phyloP scores from a whole-genome alignment of 495 filamentous ascomycete genomes.

The Acidiella bohemica region DNA sequence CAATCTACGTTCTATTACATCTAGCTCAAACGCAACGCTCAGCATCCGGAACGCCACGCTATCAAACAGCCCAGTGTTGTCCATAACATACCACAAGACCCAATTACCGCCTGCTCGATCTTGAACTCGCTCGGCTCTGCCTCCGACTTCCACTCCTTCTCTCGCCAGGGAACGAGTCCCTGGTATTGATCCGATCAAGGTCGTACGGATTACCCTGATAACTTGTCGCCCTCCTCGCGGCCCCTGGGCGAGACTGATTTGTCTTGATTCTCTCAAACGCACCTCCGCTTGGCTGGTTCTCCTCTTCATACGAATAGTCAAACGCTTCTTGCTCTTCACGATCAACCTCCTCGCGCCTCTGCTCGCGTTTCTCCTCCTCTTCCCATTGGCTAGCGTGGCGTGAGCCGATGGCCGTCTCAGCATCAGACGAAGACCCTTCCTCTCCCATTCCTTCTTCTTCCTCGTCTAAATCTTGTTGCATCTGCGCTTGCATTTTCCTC shows the following conservation, averaged over 20 bases:
- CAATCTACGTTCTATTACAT: too few relatives aligned
- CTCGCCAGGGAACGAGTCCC: conserved; percentile 24
- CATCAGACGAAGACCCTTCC: background rate
- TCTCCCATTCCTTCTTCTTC: conserved; percentile 7
- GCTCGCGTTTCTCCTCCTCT: conserved; percentile 16
- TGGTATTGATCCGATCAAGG: conserved; percentile 29
- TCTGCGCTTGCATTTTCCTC: conserved; percentile 27
- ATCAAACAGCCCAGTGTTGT: background rate
- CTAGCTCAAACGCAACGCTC: too few relatives aligned
- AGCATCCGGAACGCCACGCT: conserved; percentile 1
- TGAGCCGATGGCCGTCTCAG: conserved; percentile 4
- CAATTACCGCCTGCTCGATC: conserved; percentile 1
- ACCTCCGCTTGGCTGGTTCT: background rate
- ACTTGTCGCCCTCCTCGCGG: conserved; percentile 3
- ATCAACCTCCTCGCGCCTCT: conserved; percentile 17
- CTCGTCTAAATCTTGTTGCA: background rate
- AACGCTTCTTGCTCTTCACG: conserved; percentile 24
- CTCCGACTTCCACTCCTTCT: background rate
- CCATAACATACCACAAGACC: background rate
- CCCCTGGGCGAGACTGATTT: conserved; percentile 11
- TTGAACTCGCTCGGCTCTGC: background rate
- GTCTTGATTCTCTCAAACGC: conserved; percentile 28
- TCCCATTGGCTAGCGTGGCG: conserved; percentile 7
- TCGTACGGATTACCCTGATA: conserved; percentile 29
- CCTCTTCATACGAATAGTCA: conserved; percentile 25